Percentiles rank a stretch among this genome's conserved stretches.
phyloP scores from a whole-genome alignment of 306 rosid species.

The Quercus engelmannii region DNA sequence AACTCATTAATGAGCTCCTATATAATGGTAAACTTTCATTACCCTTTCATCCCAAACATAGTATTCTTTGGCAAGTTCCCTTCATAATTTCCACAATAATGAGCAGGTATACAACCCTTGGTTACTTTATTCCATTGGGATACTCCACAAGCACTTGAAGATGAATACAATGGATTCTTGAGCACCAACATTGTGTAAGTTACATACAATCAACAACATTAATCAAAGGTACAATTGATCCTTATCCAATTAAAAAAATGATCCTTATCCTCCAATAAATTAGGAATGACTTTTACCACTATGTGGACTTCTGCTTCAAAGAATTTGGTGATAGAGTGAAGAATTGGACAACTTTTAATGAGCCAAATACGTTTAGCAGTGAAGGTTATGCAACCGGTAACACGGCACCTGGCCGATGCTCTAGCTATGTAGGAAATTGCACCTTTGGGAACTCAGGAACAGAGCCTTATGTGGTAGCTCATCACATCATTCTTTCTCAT shows the following conservation, averaged over 20 bases:
- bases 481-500: constrained; percentile 43
- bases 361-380: constrained; percentile 39
- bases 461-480: constrained; percentile 45
- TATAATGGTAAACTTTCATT: constrained; percentile 28
- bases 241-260: no score
- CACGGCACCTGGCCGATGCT: constrained; percentile 53
- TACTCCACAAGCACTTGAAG: constrained; percentile 58
- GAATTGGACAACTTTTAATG: constrained; percentile 66
- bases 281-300: constrained; percentile 50
- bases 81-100: background rate
- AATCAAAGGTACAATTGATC: no score
- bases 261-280: background rate
- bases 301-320: constrained; percentile 59
- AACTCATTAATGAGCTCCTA: constrained; percentile 41
- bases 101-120: constrained; percentile 42
- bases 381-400: constrained; percentile 40
- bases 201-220: background rate
- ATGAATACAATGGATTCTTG: constrained; percentile 53
- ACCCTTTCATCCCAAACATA: background rate
- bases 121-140: constrained; percentile 64
- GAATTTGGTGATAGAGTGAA: constrained; percentile 72
- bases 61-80: background rate
- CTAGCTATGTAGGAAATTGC: constrained; percentile 39
- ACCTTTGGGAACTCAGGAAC: constrained; percentile 40
- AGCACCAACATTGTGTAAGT: constrained; percentile 51